A percentile compares a stretch with the other conserved stretches of the same genome.
These are phyloP conservation scores for Fusarium piperis DNA, from an alignment of 2,329 filamentous ascomycete genomes.

Conservation along the genomic window DNA sequence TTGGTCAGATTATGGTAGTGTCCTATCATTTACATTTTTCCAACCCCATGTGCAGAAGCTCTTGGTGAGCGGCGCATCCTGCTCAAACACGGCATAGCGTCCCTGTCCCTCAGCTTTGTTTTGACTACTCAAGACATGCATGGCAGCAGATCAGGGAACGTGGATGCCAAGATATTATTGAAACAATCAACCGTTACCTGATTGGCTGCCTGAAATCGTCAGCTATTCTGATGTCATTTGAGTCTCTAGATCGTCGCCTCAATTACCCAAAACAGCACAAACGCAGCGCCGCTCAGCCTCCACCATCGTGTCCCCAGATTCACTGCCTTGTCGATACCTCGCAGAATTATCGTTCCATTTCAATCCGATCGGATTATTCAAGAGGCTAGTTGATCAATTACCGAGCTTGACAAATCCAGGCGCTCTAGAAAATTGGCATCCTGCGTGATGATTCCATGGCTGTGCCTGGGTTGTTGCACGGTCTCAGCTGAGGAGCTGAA, in stretches of 20 bases:
- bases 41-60: neutral
- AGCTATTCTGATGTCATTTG: neutral
- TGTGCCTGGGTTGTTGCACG: neutral
- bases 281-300: neutral
- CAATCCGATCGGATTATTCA: neutral
- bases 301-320: neutral
- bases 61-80: neutral
- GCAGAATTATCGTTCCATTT: neutral
- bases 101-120: neutral
- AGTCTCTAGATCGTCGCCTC: neutral
- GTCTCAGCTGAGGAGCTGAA: neutral
- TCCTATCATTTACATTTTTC: neutral
- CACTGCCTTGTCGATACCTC: neutral
- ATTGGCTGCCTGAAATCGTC: neutral
- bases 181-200: neutral
- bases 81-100: neutral
- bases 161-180: neutral
- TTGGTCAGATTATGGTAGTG: neutral
- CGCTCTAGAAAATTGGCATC: neutral
- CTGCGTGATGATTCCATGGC: neutral
- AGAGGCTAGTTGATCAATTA: neutral
- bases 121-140: neutral
- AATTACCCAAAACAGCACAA: neutral
- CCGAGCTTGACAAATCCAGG: neutral
- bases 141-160: neutral